Evolutionary conservation across 768 basidiomycete species (phyloP), one percentile per base, ranked within the genome.

Genomic region (Auricularia heimuer): DNA sequence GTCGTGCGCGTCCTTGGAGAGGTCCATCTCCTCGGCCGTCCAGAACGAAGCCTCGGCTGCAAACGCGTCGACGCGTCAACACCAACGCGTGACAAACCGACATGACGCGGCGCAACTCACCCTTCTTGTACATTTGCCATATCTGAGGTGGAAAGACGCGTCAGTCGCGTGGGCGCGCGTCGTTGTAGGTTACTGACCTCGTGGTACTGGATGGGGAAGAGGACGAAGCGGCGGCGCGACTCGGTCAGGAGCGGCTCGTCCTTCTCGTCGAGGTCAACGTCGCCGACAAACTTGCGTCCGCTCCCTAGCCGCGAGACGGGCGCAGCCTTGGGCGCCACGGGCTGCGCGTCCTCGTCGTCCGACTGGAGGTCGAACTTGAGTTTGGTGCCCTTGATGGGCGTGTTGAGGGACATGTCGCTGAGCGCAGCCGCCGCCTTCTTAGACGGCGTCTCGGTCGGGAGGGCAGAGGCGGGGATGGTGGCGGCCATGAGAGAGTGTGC

Each of bases 81-180:
- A 33, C 54, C 6, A 36, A 35, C 47, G 47, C 47, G 47, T 21
- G 21, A 51, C 21, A 18, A 51, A 24, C 11, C 47, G 47, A 51
- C 39, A 0, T 42, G 47, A 51, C 47, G 47, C 47, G 47, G 6
- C 47, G 47, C 47, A 18, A 33, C 56, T 35, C 56, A 60, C 56
- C 56, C 64, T 91, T 89, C 78, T 97, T 98, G 81, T 98, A 98
- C 81, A 92, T 86, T 70, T 86, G 85, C 94, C 94, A 97, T 69
- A 97, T 94, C 92, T 96, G 68, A 37, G n/a, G 34, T 42, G 64
- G 33, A 66, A 29, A 54, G 54, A 63, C 62, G 51, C 42, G 47
- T 63, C 58, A 45, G 39, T 16, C 44, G 29, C 8, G 39, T n/a
- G 47, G 18, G 14, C 61, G 62, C 36, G 58, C 61, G 58, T 47